Conservation (phyloP, 805 yeast genomes). For the Suhomyces prunicola region DNA sequence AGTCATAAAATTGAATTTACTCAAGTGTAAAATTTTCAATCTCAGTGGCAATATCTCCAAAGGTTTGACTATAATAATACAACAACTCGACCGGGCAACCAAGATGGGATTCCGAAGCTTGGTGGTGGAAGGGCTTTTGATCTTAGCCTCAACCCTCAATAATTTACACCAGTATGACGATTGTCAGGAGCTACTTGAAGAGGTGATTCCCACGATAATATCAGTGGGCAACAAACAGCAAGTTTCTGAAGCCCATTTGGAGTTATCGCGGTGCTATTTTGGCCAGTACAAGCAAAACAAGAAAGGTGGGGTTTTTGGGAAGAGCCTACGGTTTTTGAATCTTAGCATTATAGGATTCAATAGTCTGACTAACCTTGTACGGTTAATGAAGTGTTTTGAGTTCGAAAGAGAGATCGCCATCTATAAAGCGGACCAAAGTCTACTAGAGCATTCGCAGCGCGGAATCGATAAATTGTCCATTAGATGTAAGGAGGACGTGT, state of each 20-base stretch:
- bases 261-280: constrained; percentile 25
- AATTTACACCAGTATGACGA: constrained; percentile 43
- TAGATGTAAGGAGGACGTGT: constrained; percentile 26
- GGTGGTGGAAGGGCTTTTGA: constrained; percentile 45
- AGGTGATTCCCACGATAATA: constrained; percentile 42
- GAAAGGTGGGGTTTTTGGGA: constrained; percentile 17
- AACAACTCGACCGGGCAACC: constrained; percentile 48
- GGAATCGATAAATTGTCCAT: constrained; percentile 26
- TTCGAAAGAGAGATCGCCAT: constrained; percentile 39
- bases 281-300: constrained; percentile 7
- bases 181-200: constrained; percentile 37
- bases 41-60: constrained; percentile 45
- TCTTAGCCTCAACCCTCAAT: constrained; percentile 45
- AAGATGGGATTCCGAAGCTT: constrained; percentile 44
- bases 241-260: constrained; percentile 33
- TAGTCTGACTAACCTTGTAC: constrained; percentile 32
- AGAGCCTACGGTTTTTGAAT: constrained; percentile 37
- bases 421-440: constrained; percentile 23
- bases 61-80: constrained; percentile 48
- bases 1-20: constrained; percentile 41
- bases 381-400: constrained; percentile 38
- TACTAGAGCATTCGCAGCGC: constrained; percentile 27
- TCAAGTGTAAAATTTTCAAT: constrained; percentile 45
- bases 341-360: constrained; percentile 45
- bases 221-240: constrained; percentile 38